These are phyloP conservation scores for Phytopythium boreale DNA, from an alignment of 352 stramenopile genomes.

Conservation along the genomic window DNA sequence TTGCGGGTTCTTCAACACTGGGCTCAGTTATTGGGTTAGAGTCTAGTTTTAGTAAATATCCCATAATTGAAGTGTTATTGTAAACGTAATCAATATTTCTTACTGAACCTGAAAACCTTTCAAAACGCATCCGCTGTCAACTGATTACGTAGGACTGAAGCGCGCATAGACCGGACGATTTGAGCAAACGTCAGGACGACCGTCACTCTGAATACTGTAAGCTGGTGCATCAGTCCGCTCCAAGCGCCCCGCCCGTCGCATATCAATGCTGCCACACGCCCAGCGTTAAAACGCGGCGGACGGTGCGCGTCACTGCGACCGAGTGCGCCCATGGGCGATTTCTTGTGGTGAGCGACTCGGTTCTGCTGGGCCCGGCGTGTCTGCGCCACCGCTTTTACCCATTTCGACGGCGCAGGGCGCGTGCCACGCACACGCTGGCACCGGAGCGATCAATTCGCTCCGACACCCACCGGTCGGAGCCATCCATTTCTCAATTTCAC, in stretches of 20 bases:
- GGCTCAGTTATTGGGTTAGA: no score
- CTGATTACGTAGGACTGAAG: neutral
- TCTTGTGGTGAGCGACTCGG: neutral
- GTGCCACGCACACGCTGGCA: neutral
- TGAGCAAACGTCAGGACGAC: neutral
- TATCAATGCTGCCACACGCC: constrained; percentile 4
- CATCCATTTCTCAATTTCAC: constrained; percentile 2
- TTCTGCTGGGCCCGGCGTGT: neutral
- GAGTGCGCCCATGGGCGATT: neutral
- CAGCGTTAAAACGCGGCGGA: neutral
- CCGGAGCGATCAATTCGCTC: neutral
- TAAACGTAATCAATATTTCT: no score
- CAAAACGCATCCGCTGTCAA: no score
- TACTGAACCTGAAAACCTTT: no score
- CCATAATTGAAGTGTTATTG: no score
- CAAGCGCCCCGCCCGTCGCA: constrained; percentile 1
- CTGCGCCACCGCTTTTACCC: neutral
- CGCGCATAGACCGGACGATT: neutral
- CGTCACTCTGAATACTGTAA: neutral
- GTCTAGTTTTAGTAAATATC: no score
- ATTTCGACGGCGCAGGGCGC: neutral
- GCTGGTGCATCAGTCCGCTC: no score
- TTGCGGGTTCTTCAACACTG: no score
- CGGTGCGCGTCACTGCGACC: neutral
- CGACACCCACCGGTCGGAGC: neutral